Evolutionary conservation across 768 basidiomycete species (phyloP).

Genomic region (Gymnopilus junonius): DNA sequence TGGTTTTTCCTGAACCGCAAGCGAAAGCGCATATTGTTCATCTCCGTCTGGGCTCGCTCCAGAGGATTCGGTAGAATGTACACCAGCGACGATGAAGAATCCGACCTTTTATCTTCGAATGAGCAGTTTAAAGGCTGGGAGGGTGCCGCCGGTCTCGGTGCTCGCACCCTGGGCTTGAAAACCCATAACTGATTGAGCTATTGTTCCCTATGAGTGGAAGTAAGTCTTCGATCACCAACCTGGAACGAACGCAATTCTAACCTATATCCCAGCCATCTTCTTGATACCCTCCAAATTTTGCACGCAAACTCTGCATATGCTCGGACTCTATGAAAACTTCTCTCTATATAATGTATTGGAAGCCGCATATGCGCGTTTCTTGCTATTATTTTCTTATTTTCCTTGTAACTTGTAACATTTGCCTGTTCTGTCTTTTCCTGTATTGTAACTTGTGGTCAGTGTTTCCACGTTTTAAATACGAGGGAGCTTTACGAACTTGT

Average conservation of each 20-base stretch:
- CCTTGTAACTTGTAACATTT: conserved; percentile 16
- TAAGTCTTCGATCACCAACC: conserved; percentile 14
- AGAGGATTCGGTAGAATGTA: conserved; percentile 58
- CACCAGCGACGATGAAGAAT: conserved; percentile 53
- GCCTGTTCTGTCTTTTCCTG: conserved; percentile 2
- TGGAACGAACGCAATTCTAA: conserved; percentile 11
- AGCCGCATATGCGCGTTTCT: conserved; percentile 7
- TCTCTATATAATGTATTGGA: conserved; percentile 7
- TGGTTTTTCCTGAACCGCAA: conserved; percentile 98
- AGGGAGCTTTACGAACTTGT: conserved; percentile 12
- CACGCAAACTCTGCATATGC: not conserved
- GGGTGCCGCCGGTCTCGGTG: conserved; percentile 78
- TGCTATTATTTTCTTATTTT: not conserved
- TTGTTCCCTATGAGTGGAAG: conserved; percentile 2
- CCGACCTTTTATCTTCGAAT: conserved; percentile 28
- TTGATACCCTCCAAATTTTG: conserved; percentile 18
- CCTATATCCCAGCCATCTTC: conserved; percentile 19
- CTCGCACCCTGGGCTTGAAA: conserved; percentile 73
- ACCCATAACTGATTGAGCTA: conserved; percentile 12
- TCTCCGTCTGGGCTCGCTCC: conserved; percentile 89
- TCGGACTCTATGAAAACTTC: not conserved
- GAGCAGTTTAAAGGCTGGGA: conserved; percentile 81
- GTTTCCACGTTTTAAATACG: not conserved
- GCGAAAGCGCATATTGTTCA: conserved; percentile 89
- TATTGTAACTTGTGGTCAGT: conserved; percentile 3